Evolutionary conservation across 202 grass and related monocot genomes (phyloP).

Genomic region (Digitaria exilis): DNA sequence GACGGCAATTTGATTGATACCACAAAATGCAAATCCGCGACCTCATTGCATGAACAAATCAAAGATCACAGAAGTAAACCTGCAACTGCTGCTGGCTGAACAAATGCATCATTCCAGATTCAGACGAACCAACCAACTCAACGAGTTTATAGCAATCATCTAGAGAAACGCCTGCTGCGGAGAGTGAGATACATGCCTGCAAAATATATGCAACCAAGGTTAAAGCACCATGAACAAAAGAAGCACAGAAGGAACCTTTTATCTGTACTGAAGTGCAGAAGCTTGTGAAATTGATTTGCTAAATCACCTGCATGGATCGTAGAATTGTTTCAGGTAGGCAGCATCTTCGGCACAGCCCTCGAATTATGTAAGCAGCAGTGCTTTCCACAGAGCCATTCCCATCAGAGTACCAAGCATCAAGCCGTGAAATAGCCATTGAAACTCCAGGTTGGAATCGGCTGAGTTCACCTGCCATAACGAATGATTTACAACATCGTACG

Average conservation of each 20-base stretch:
- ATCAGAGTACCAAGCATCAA: conserved; percentile 95
- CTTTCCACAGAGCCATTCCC: conserved; percentile 55
- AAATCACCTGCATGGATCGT: conserved; percentile 83
- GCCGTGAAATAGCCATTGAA: conserved; percentile 88
- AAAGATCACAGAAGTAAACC: conserved; percentile 51
- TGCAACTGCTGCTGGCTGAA: conserved; percentile 96
- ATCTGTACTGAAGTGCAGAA: neutral
- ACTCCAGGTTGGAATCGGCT: conserved; percentile 95
- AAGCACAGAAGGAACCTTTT: neutral
- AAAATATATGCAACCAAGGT: conserved; percentile 17
- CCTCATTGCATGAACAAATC: neutral
- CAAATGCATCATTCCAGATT: conserved; percentile 76
- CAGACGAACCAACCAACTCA: conserved; percentile 82
- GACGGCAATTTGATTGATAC: neutral
- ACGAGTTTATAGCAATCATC: conserved; percentile 64
- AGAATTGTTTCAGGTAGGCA: conserved; percentile 93
- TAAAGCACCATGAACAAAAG: neutral
- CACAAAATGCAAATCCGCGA: neutral
- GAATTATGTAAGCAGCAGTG: conserved; percentile 77
- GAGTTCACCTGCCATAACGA: conserved; percentile 65
- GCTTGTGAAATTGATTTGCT: neutral
- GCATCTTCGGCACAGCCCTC: conserved; percentile 82
- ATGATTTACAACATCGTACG: conserved; percentile 16
- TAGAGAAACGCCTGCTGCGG: conserved; percentile 64
- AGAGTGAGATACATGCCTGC: conserved; percentile 80